Evolutionary conservation across 768 basidiomycete genomes (phyloP), one percentile per base, ranked within the genome.

Genomic region (Mycena rosella): DNA sequence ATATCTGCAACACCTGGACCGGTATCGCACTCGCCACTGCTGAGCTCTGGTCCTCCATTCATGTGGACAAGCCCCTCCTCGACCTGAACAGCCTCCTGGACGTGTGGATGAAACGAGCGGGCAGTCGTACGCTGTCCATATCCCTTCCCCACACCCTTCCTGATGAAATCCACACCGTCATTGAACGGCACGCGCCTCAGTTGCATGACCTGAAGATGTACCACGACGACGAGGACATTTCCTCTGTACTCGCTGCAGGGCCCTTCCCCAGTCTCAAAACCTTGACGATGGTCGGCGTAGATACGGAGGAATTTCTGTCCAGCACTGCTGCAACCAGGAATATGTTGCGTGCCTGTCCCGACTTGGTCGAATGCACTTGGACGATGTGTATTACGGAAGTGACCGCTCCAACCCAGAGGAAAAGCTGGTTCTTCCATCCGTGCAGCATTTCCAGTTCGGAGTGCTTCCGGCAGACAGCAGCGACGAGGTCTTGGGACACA

Each of bases 1-100:
- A 42, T 29, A 44, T 57, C 38, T 44, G 40, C 36, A 27, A 24
- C n/a, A 24, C 55, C 1, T 57, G 55, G 55, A 57, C 38, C 20
- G 27, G n/a, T 5, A 44, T 58, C 20, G 42, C 44, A 1, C 17
- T 58, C 29, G 30, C 17, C 24, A 58, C 56, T 5, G 29, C 56
- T 14, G 38, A 38, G 38, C 38, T 11, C 20, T 44, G 42, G 18
- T 5, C 42, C 5, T 5, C 6, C 20, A 44, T 44, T n/a, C 6
- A 44, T n/a, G 6, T n/a, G 18, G n/a, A 42, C n/a, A 5, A 7
- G 20, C 20, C 42, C 5, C 2, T 3, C 3, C 6, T 6, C 20
- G 42, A 44, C n/a, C 42, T 8, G 42, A 4, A 3, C 6, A 44
- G 42, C 13, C 42, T 44, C n/a, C 42, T 20, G 20, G n/a, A 44